Evolutionary conservation across 2,329 filamentous ascomycete species (phyloP), one percentile per base, ranked within the genome.

Genomic region (Fusarium nisikadoi): DNA sequence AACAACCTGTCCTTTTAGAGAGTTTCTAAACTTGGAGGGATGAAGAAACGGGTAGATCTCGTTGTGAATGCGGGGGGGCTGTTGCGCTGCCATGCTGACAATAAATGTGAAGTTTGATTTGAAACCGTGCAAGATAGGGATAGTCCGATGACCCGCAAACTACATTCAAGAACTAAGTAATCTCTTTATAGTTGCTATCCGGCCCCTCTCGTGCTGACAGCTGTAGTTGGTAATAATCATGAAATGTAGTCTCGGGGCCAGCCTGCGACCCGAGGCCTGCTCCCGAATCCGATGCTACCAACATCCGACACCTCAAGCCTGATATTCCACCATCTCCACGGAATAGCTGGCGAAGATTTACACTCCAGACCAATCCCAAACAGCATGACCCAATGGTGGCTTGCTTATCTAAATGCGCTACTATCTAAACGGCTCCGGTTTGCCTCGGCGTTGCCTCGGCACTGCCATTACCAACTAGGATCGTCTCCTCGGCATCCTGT

Each of bases 271-370:
- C 11, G 12, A 9, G 38, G 16, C 17, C 5, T 19, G 6, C 25
- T 47, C 14, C 14, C 7, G 14, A n/a, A 16, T 14, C 33, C 33
- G 33, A 14, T 14, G 11, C 23, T 19, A 17, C 16, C 25, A 13
- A n/a, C 19, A 46, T 46, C 43, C 25, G 43, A 29, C 13, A 9
- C 13, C 29, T 7, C 25, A 19, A 13, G 12, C 27, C 27, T 10
- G 20, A 23, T 6, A 5, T 3, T 31, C 2, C 27, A 31, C 27
- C 11, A 17, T 17, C 45, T 17, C 5, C 4, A 31, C 10, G 5
- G 8, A n/a, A 8, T 6, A 3, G 19, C 14, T 6, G 7, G 10
- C 3, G n/a, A 11, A 8, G 7, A 8, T 2, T 13, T 12, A 5
- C 5, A 17, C 5, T 12, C 14, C 6, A 4, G 20, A 20, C 3